Base-by-base conservation (phyloP, 106 monocot species). In the Hemerocallis citrina region DNA sequence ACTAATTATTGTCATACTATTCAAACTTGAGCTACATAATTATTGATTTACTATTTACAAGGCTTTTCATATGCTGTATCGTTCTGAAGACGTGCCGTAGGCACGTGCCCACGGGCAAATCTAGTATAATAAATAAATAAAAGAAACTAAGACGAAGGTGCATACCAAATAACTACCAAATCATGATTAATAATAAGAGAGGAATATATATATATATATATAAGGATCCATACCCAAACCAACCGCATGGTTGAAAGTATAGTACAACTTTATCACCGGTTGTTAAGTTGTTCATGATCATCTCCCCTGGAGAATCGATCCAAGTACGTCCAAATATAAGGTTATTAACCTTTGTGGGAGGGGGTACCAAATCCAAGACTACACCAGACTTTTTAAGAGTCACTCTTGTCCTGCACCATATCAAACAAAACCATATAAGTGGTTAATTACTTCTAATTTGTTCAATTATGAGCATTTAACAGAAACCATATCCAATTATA, bases 221-320 rank as follows among this genome's bases (percentile, higher is more conserved):
- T n/a, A n/a, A n/a, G 19, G 9, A 32, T 2, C 6, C 85, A 59
- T 81, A 98, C 96, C 96, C 96, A 65, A 98, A 98, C 96, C 96
- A 98, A 31, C 96, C 96, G 73, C 96, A 98, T 43, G 91, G 91
- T 77, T 98, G 91, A 68, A 98, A 98, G 42, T 81, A 98, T n/a
- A 98, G 64, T 7, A 98, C 91, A 59, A 75, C 96, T 77, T 98
- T 98, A 49, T 98, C 91, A 10, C 91, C 88, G 15, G 96, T 91
- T 21, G 96, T 98, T 68, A 91, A 68, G 62, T 98, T 98, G 57
- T 91, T 85, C 87, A 91, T 75, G n/a, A 98, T 61, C 96, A 98
- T 82, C 76, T 98, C 96, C 47, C 96, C 96, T 44, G 64, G 79
- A n/a, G 91, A 88, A 38, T 98, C 96, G 46, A 98, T 66, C 91